Percentiles rank a stretch among this genome's conserved stretches.
Conservation (phyloP, 2,329 filamentous ascomycete genomes). For the Cladosporium phlei region DNA sequence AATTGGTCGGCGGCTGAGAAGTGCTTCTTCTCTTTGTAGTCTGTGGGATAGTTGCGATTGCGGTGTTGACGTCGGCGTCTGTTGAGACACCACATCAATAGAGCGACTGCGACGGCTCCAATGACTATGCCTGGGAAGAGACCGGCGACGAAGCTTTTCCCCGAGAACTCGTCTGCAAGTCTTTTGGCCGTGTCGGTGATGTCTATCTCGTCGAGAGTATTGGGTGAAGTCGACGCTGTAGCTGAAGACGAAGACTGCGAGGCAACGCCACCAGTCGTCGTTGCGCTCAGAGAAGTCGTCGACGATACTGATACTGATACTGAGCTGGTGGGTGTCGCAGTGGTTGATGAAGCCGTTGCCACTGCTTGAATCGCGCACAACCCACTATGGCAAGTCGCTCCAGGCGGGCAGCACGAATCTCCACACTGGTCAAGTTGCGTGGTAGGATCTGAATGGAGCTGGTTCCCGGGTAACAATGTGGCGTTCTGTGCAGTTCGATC, state of each 20-base stretch:
- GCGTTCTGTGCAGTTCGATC: constrained; percentile 59
- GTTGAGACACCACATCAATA: constrained; percentile 24
- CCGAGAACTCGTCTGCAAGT: constrained; percentile 22
- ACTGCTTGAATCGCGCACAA: constrained; percentile 44
- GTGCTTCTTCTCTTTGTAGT: constrained; percentile 23
- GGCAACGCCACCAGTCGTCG: background rate
- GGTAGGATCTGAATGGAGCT: constrained; percentile 62
- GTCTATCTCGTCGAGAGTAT: background rate
- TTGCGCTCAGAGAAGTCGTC: too few species aligned
- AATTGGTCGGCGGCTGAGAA: constrained; percentile 14
- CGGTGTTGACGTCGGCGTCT: constrained; percentile 17
- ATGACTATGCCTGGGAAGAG: constrained; percentile 32
- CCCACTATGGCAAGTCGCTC: constrained; percentile 57
- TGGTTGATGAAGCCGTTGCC: constrained; percentile 13
- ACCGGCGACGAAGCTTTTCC: constrained; percentile 31
- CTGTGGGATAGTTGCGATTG: background rate
- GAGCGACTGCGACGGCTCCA: constrained; percentile 24
- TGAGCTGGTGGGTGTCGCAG: background rate
- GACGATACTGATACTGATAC: too few species aligned
- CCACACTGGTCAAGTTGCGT: constrained; percentile 56
- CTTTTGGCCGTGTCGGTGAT: background rate
- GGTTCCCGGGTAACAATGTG: constrained; percentile 50
- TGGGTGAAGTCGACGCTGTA: background rate
- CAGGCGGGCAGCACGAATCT: constrained; percentile 63
- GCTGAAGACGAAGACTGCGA: background rate